These are phyloP conservation scores for Nemania sp. DNA, from an alignment of 2,329 filamentous ascomycete genomes.

Conservation along the genomic window DNA sequence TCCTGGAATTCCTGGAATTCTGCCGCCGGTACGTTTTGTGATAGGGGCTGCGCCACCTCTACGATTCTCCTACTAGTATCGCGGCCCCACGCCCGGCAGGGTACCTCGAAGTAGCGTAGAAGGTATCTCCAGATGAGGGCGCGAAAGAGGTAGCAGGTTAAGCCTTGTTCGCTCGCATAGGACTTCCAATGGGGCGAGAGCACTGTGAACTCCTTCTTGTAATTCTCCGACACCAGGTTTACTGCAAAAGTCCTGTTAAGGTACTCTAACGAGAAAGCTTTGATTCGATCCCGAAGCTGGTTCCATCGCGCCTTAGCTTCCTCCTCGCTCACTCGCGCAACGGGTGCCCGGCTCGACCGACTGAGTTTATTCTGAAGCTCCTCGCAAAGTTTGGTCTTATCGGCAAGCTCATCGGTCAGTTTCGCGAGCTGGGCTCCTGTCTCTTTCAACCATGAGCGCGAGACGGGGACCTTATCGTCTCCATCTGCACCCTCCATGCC, in stretches of 20 bases:
- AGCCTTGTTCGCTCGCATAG: conserved; percentile 41
- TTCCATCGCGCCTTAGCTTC: conserved; percentile 41
- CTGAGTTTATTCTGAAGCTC: conserved; percentile 33
- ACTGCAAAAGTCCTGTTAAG: conserved; percentile 40
- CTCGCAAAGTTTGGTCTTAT: conserved; percentile 41
- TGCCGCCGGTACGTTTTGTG: conserved; percentile 30
- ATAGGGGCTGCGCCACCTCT: conserved; percentile 35
- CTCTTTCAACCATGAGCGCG: conserved; percentile 38
- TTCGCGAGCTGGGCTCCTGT: conserved; percentile 39
- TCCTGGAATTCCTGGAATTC: conserved; percentile 36
- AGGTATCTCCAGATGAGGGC: conserved; percentile 50
- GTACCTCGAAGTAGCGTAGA: conserved; percentile 42
- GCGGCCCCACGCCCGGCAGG: conserved; percentile 45
- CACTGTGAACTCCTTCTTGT: conserved; percentile 40
- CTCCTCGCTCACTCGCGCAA: conserved; percentile 39
- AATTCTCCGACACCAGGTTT: conserved; percentile 37
- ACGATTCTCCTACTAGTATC: conserved; percentile 37
- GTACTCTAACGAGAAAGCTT: conserved; percentile 39
- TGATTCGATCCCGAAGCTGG: conserved; percentile 42
- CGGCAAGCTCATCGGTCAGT: conserved; percentile 34
- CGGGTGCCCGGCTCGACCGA: neutral
- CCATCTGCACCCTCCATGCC: conserved; percentile 17
- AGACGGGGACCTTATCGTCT: conserved; percentile 38
- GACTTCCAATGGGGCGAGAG: conserved; percentile 47
- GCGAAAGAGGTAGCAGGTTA: conserved; percentile 46